Percentiles rank a stretch among this genome's conserved stretches.
These are phyloP conservation scores for Psilocybe subaeruginosa DNA, from an alignment of 768 basidiomycete genomes.

Conservation along the genomic window DNA sequence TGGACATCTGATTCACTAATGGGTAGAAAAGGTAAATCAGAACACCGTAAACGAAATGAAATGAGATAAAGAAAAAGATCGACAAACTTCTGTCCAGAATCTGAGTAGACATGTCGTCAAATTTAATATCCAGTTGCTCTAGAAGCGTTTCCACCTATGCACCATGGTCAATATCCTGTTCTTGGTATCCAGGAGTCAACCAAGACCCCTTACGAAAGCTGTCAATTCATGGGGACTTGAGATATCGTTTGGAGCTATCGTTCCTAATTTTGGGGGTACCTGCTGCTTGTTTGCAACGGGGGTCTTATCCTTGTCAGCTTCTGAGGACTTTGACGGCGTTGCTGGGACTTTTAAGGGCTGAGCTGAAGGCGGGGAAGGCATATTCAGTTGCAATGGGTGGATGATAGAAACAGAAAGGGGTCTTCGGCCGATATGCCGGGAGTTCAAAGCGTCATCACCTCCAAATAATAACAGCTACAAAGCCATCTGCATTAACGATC, in stretches of 20 bases:
- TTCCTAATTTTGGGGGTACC: constrained; percentile 39
- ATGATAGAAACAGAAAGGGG: not conserved
- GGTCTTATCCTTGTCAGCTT: constrained; percentile 54
- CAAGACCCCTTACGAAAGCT: constrained; percentile 72
- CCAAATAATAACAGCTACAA: constrained; percentile 20
- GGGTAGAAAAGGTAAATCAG: constrained; percentile 2
- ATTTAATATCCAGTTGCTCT: constrained; percentile 86
- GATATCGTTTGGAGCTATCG: constrained; percentile 60
- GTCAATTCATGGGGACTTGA: constrained; percentile 95
- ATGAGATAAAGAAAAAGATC: not conserved
- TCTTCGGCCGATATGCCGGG: constrained; percentile 1
- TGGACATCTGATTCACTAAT: constrained; percentile 91
- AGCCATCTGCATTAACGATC: not conserved
- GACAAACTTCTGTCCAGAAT: constrained; percentile 82
- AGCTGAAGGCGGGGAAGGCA: constrained; percentile 52
- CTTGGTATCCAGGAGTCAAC: not conserved
- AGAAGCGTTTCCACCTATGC: constrained; percentile 84
- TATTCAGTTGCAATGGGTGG: not conserved
- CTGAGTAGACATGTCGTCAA: constrained; percentile 92
- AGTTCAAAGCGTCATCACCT: not conserved
- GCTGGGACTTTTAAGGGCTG: constrained; percentile 69
- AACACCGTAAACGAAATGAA: constrained; percentile 1
- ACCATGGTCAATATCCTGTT: not conserved
- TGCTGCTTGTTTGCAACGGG: constrained; percentile 50
- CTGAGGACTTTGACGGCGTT: constrained; percentile 51